phyloP scores from a whole-genome alignment of 2,329 filamentous ascomycete genomes.

The Tolypocladium nubicola region DNA sequence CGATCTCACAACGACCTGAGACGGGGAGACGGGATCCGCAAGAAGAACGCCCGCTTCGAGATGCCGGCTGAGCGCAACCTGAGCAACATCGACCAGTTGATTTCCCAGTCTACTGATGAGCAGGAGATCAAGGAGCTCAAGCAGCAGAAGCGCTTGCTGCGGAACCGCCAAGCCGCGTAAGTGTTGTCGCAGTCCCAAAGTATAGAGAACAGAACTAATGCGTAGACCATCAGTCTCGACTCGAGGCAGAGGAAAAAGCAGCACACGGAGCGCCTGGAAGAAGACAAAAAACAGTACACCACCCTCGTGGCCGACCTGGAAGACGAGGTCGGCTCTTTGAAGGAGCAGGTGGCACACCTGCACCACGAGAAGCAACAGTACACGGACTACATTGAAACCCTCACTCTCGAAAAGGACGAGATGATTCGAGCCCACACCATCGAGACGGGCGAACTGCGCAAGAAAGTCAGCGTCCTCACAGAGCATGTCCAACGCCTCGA shows the following conservation, averaged over 20 bases:
- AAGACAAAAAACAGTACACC: constrained; percentile 90
- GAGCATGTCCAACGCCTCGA: constrained; percentile 64
- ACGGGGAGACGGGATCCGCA: constrained; percentile 81
- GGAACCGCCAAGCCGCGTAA: constrained; percentile 95
- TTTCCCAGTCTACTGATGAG: constrained; percentile 78
- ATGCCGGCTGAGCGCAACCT: constrained; percentile 91
- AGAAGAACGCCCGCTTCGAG: constrained; percentile 98
- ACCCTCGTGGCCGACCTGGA: constrained; percentile 68
- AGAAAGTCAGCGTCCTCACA: constrained; percentile 78
- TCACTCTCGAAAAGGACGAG: constrained; percentile 84
- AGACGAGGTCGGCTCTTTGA: constrained; percentile 60
- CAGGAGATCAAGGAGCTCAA: constrained; percentile 96
- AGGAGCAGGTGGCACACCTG: constrained; percentile 59
- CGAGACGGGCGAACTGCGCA: constrained; percentile 83
- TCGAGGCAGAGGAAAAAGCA: constrained; percentile 96
- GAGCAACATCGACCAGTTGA: constrained; percentile 88
- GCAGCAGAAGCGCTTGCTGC: constrained; percentile 88
- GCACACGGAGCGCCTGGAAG: constrained; percentile 91
- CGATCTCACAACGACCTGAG: constrained; percentile 67
- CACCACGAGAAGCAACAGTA: constrained; percentile 64
- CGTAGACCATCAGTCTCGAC: constrained; percentile 56
- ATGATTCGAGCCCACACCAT: constrained; percentile 80
- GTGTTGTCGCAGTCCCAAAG: constrained; percentile 17
- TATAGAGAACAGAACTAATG: not conserved
- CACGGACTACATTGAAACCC: constrained; percentile 62